phyloP scores from a whole-genome alignment of 495 filamentous ascomycete species.

The Xylaria scruposa region DNA sequence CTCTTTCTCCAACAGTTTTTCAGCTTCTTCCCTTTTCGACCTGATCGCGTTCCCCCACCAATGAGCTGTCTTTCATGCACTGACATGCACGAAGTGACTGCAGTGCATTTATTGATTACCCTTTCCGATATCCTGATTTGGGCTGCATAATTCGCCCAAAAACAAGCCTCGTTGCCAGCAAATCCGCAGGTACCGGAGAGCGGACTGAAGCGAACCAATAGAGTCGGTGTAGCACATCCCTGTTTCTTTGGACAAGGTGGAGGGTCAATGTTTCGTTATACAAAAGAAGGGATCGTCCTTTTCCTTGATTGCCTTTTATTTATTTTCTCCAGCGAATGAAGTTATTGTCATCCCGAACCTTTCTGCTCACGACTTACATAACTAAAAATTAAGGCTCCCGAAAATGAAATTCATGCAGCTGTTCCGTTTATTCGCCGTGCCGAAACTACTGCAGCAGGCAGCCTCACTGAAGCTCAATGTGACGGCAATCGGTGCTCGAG shows the following conservation, averaged over 20 bases:
- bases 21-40: slow-evolving; percentile 14
- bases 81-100: not conserved
- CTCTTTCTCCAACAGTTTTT: slow-evolving; percentile 7
- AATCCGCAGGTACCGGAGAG: not conserved
- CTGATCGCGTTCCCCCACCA: not conserved
- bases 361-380: not conserved
- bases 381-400: not conserved
- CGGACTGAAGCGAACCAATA: slow-evolving; percentile 14
- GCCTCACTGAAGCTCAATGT: slow-evolving; percentile 34
- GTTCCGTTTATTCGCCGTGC: slow-evolving; percentile 4
- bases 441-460: not conserved
- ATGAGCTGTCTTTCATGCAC: not conserved
- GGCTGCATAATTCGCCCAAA: not conserved
- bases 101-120: slow-evolving; percentile 1
- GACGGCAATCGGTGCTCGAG: slow-evolving; percentile 37
- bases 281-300: slow-evolving; percentile 19
- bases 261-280: slow-evolving; percentile 8
- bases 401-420: slow-evolving; percentile 8
- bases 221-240: not conserved
- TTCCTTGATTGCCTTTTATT: not conserved
- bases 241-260: not conserved
- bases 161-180: not conserved
- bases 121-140: not conserved
- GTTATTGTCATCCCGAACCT: not conserved
- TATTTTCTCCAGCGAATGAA: not conserved